phyloP scores from a whole-genome alignment of 352 stramenopile species.

The Globisporangium echinulatum region DNA sequence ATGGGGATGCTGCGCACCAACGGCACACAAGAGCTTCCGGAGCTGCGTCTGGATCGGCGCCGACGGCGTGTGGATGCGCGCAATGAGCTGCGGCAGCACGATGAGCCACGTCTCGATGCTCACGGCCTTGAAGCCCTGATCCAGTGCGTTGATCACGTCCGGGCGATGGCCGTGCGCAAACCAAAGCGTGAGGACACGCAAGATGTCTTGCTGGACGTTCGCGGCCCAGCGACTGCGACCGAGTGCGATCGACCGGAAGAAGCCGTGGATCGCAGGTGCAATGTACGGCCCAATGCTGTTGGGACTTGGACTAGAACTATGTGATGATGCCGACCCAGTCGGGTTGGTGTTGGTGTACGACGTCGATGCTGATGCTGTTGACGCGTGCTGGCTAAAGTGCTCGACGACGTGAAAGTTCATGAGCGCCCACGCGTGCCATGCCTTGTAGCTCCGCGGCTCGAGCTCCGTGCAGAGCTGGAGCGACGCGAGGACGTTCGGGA shows the following conservation, averaged over 20 bases:
- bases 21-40: conserved; percentile 81
- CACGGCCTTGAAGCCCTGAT: conserved; percentile 86
- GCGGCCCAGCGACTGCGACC: conserved; percentile 93
- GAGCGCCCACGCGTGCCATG: conserved; percentile 96
- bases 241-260: conserved; percentile 94
- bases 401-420: conserved; percentile 96
- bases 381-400: conserved; percentile 56
- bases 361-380: conserved; percentile 15
- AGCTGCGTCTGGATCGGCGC: conserved; percentile 70
- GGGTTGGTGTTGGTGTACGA: not conserved
- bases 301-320: conserved; percentile 8
- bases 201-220: conserved; percentile 97
- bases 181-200: conserved; percentile 97
- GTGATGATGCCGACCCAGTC: conserved; percentile 5
- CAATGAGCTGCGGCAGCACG: conserved; percentile 96
- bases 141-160: conserved; percentile 81
- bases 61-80: conserved; percentile 75
- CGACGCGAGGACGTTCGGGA: conserved; percentile 59
- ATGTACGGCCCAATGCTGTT: conserved; percentile 48
- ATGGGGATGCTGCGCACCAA: conserved; percentile 94
- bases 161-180: conserved; percentile 94
- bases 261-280: conserved; percentile 79
- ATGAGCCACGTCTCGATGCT: conserved; percentile 97
- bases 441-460: conserved; percentile 74
- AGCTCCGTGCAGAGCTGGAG: conserved; percentile 65